Conservation (phyloP, 2,329 filamentous ascomycete genomes). For the Sarocladium oryzae region DNA sequence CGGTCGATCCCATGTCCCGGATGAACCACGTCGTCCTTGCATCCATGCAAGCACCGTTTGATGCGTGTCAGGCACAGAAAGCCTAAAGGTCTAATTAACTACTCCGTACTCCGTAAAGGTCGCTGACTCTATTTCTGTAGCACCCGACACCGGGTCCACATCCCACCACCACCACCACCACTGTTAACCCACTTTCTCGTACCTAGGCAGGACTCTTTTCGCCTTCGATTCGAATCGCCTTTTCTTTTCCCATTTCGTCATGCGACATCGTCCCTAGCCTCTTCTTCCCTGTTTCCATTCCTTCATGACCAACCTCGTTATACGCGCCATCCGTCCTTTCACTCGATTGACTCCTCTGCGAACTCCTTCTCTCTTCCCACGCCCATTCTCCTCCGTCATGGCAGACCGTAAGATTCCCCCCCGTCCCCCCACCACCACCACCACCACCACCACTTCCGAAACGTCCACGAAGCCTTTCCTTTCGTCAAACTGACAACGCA, state of each 20-base stretch:
- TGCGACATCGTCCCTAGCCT: not conserved
- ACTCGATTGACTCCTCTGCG: not conserved
- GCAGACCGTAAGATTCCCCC: constrained; percentile 2
- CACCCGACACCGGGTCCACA: too few relatives aligned
- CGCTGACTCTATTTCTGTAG: too few relatives aligned
- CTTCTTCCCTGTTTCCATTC: not conserved
- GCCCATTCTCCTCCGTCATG: not conserved
- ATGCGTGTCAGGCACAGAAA: too few relatives aligned
- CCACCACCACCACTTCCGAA: not conserved
- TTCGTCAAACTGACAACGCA: not conserved
- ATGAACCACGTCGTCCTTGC: too few relatives aligned
- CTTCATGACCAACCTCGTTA: constrained; percentile 3
- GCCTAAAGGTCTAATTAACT: too few relatives aligned
- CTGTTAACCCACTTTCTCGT: not conserved
- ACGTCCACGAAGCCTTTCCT: not conserved
- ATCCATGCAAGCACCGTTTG: too few relatives aligned
- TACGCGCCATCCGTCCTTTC: not conserved
- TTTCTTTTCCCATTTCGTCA: not conserved
- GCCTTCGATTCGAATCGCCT: not conserved
- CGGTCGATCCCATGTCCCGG: too few relatives aligned
- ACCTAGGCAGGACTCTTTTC: not conserved
- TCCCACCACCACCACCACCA: not conserved
- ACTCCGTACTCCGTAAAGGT: too few relatives aligned
- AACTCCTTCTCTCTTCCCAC: not conserved
- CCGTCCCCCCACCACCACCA: too few relatives aligned